Conservation (phyloP, 2,329 filamentous ascomycete genomes). For the Alternaria sp. region DNA sequence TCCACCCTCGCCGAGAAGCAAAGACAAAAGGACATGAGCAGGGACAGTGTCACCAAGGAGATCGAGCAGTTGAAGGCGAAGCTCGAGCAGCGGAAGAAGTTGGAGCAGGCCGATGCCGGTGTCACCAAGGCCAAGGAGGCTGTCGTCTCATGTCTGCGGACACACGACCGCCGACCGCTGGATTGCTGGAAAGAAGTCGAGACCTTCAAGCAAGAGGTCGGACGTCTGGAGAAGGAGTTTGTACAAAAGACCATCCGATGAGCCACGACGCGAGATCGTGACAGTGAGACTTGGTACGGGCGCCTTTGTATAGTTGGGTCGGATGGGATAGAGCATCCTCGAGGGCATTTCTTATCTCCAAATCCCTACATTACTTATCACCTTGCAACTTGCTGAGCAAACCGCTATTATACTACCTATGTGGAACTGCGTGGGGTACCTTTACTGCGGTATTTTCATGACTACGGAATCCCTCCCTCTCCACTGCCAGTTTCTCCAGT, state of each 20-base stretch:
- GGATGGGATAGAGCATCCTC: constrained; percentile 12
- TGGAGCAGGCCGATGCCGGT: constrained; percentile 69
- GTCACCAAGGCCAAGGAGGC: constrained; percentile 77
- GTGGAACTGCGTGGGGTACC: background rate
- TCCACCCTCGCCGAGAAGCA: constrained; percentile 50
- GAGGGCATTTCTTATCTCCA: background rate
- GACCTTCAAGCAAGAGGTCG: constrained; percentile 86
- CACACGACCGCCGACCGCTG: constrained; percentile 84
- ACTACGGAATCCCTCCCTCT: background rate
- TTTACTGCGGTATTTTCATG: background rate
- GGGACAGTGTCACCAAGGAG: constrained; percentile 62
- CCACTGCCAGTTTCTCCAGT: background rate
- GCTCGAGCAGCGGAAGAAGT: constrained; percentile 61
- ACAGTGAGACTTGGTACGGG: background rate
- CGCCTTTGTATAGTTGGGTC: constrained; percentile 34
- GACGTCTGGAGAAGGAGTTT: constrained; percentile 83
- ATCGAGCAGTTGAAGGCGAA: constrained; percentile 62
- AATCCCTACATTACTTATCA: background rate
- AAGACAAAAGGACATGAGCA: constrained; percentile 56
- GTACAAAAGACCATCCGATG: constrained; percentile 76
- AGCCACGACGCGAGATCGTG: constrained; percentile 3
- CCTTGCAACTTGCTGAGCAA: background rate
- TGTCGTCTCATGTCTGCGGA: constrained; percentile 79
- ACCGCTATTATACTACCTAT: background rate
- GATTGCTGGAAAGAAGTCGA: constrained; percentile 96